Percentiles rank a stretch among this genome's conserved stretches.
Conservation (phyloP, 441 rosid genomes). For the Macaranga tanarius region DNA sequence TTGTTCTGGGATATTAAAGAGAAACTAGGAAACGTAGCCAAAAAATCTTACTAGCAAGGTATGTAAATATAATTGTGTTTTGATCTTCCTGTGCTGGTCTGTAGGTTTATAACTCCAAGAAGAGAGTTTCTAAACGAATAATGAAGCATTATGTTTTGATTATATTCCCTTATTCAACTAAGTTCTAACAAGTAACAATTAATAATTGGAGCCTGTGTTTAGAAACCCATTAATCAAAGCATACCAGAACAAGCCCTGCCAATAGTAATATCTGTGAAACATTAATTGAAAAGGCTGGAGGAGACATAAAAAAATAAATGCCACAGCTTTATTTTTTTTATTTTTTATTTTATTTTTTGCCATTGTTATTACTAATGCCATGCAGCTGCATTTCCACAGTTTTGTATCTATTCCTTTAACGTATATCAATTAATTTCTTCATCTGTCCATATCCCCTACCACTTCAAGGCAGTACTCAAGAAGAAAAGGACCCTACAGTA, state of each 20-base stretch:
- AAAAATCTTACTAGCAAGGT: no score
- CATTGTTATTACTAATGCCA: neutral
- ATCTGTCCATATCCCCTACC: neutral
- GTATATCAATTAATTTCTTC: slow-evolving; percentile 10
- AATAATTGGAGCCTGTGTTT: neutral
- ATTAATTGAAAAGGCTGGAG: slow-evolving; percentile 13
- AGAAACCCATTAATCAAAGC: neutral
- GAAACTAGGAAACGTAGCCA: no score
- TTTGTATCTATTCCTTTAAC: neutral
- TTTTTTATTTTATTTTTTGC: neutral
- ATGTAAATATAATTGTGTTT: no score
- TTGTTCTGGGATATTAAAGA: no score
- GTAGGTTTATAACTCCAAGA: no score
- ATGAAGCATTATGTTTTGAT: no score
- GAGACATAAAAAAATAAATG: slow-evolving; percentile 14
- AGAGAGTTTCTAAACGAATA: no score
- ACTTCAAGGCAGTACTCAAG: neutral
- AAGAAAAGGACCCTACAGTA: neutral
- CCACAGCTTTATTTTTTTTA: neutral
- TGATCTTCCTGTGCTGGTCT: no score
- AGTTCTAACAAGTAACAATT: no score
- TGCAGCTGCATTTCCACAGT: neutral
- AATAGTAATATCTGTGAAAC: neutral
- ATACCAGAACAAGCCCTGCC: neutral
- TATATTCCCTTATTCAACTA: no score